Percentiles rank a stretch among this genome's conserved stretches.
phyloP scores from a whole-genome alignment of 768 basidiomycete species.

The Podaxis mareebaensis region DNA sequence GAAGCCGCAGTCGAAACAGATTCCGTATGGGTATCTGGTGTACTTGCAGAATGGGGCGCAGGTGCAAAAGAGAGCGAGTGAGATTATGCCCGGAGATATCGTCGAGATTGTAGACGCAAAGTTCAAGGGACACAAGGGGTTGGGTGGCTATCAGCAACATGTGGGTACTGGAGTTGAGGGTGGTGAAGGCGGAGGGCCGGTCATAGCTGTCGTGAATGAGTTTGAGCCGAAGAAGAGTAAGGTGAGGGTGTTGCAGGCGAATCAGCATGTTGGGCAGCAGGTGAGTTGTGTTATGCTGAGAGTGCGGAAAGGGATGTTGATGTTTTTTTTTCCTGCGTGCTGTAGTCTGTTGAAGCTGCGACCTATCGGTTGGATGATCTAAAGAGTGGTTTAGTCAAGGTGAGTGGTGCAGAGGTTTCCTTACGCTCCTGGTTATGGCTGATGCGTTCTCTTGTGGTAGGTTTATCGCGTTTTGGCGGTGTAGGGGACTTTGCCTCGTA shows the following conservation, averaged over 20 bases:
- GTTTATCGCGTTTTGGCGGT: constrained; percentile 44
- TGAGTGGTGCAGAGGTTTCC: constrained; percentile 28
- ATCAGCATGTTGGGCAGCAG: constrained; percentile 82
- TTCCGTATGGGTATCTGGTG: constrained; percentile 69
- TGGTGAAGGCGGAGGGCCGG: constrained; percentile 48
- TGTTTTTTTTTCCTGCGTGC: background rate
- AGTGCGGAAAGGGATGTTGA: constrained; percentile 5
- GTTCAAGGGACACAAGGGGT: constrained; percentile 76
- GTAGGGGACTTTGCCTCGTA: constrained; percentile 9
- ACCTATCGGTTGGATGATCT: constrained; percentile 89
- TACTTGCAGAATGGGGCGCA: constrained; percentile 68
- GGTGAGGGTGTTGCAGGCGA: constrained; percentile 82
- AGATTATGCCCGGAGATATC: constrained; percentile 87
- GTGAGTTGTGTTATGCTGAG: constrained; percentile 38
- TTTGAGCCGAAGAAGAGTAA: constrained; percentile 89
- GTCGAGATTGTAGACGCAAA: constrained; percentile 73
- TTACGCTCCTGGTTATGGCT: background rate
- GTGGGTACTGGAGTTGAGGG: constrained; percentile 38
- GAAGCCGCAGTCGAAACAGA: constrained; percentile 27
- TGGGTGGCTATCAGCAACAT: constrained; percentile 70
- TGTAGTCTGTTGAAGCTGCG: constrained; percentile 65
- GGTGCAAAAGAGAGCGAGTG: constrained; percentile 73
- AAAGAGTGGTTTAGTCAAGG: constrained; percentile 83
- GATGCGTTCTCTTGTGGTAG: constrained; percentile 21
- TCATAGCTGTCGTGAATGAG: constrained; percentile 78